phyloP scores from a whole-genome alignment of 23 red algal species.

The Gracilaria domingensis region DNA sequence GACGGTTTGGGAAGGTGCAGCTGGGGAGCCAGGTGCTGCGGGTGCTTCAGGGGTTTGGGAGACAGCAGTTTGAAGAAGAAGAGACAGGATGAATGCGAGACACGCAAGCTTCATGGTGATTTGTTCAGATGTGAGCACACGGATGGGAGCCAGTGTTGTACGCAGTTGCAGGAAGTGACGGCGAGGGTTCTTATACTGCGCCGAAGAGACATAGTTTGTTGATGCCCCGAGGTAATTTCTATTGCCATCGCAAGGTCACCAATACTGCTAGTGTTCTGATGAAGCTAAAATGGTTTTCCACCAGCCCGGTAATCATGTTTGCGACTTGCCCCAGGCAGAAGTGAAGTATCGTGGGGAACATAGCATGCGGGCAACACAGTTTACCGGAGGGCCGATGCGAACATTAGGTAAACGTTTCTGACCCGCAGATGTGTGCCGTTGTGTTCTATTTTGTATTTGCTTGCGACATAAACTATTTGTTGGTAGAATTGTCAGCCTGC shows the following conservation, averaged over 20 bases:
- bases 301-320: not conserved
- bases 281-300: constrained; percentile 35
- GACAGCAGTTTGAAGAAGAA: constrained; percentile 27
- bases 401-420: constrained; percentile 13
- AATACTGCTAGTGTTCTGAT: constrained; percentile 2
- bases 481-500: not conserved
- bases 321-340: not conserved
- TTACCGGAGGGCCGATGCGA: constrained; percentile 2
- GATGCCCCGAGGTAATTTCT: constrained; percentile 11
- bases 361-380: not conserved
- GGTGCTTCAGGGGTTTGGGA: constrained; percentile 1
- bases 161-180: not conserved
- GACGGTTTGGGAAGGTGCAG: not conserved
- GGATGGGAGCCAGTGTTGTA: not conserved
- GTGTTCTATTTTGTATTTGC: not conserved
- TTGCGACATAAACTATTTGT: not conserved
- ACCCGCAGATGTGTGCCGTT: not conserved
- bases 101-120: constrained; percentile 4
- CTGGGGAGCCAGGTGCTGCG: not conserved
- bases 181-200: constrained; percentile 5
- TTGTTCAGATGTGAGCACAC: not conserved
- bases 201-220: not conserved
- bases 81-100: not conserved
- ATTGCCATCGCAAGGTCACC: not conserved
- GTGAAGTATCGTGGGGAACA: too few species aligned